Evolutionary conservation across 1,284 basidiomycete genomes (phyloP).

Genomic region (Pseudozyma pruni): DNA sequence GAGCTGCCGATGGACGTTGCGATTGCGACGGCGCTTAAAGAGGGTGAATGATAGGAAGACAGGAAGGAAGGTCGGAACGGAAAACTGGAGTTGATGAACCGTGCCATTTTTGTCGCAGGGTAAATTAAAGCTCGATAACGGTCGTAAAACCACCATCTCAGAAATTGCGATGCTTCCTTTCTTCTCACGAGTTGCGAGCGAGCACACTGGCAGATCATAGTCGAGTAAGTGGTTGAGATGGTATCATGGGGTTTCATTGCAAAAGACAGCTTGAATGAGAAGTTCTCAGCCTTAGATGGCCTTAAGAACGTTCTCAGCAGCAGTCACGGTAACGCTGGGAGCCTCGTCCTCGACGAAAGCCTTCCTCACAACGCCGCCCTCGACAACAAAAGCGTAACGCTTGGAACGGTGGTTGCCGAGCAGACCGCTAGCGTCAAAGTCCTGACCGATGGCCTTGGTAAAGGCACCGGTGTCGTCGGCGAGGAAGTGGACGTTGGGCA

Average conservation of each 20-base stretch:
- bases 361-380: slow-evolving; percentile 57
- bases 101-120: not conserved
- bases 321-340: slow-evolving; percentile 57
- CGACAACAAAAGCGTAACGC: slow-evolving; percentile 54
- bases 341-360: slow-evolving; percentile 59
- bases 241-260: not conserved
- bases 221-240: too few species aligned
- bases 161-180: too few species aligned
- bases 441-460: slow-evolving; percentile 58
- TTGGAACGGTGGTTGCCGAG: slow-evolving; percentile 57
- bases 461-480: slow-evolving; percentile 65
- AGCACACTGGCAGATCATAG: too few species aligned
- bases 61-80: not conserved
- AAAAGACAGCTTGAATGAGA: too few species aligned
- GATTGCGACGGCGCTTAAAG: too few species aligned
- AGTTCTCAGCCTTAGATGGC: slow-evolving; percentile 32
- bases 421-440: slow-evolving; percentile 62
- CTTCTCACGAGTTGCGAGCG: too few species aligned
- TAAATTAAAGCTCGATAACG: too few species aligned
- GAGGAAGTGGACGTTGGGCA: slow-evolving; percentile 59
- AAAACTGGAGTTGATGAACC: not conserved
- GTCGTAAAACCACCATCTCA: too few species aligned
- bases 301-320: slow-evolving; percentile 58
- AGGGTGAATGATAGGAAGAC: too few species aligned
- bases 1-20: not conserved